phyloP scores from a whole-genome alignment of 768 basidiomycete species.

The Lactarius psammicola region DNA sequence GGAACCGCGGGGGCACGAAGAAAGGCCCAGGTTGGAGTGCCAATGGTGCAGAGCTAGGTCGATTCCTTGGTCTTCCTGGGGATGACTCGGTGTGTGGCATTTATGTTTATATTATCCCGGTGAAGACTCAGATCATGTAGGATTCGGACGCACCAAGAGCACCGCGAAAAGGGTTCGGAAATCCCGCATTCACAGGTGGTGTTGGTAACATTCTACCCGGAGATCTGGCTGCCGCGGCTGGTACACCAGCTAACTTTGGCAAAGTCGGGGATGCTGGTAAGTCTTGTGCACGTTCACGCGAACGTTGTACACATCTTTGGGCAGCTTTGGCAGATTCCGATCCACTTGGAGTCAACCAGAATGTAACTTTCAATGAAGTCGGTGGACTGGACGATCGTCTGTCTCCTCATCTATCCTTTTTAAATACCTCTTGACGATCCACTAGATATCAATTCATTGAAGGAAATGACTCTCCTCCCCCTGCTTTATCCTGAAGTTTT shows the following conservation, averaged over 20 bases:
- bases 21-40: conserved; percentile 76
- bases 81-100: conserved; percentile 59
- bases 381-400: conserved; percentile 93
- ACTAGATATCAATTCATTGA: conserved; percentile 89
- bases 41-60: conserved; percentile 69
- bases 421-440: conserved; percentile 5
- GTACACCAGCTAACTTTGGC: conserved; percentile 82
- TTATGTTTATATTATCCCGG: conserved; percentile 3
- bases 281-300: conserved; percentile 29
- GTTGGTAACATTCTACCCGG: conserved; percentile 59
- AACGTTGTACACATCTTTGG: conserved; percentile 24
- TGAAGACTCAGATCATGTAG: conserved; percentile 35
- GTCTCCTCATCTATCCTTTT: conserved; percentile 30
- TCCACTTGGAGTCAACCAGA: conserved; percentile 89
- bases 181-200: conserved; percentile 43
- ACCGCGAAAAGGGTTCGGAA: conserved; percentile 64
- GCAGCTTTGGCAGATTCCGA: conserved; percentile 91
- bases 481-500: conserved; percentile 96
- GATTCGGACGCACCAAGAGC: conserved; percentile 74
- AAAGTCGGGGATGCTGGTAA: conserved; percentile 76
- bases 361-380: conserved; percentile 94
- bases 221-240: conserved; percentile 63
- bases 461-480: conserved; percentile 97
- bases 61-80: conserved; percentile 70
- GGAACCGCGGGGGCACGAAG: conserved; percentile 38